phyloP scores from a whole-genome alignment of 805 yeast species.

The Yarrowia osloensis region DNA sequence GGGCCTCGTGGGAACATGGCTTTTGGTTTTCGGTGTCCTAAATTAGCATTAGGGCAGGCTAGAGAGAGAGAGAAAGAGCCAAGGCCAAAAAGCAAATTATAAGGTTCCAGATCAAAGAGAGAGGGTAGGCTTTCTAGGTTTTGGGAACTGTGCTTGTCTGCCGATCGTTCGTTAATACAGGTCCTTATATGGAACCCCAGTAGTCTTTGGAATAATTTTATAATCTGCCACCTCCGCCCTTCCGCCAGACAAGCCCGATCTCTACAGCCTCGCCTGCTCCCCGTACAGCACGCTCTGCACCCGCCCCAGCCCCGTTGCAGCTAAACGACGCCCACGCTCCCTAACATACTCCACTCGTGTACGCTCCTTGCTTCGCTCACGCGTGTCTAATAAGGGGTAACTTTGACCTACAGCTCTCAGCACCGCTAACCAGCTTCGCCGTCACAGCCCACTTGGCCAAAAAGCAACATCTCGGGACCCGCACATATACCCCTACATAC shows the following conservation, averaged over 20 bases:
- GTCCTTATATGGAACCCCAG: slow-evolving; percentile 2
- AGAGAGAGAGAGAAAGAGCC: neutral
- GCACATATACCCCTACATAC: neutral
- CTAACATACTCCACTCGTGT: neutral
- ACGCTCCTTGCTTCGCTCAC: slow-evolving; percentile 24
- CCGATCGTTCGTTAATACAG: slow-evolving; percentile 1
- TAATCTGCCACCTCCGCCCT: neutral
- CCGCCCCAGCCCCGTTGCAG: neutral
- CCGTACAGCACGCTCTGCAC: neutral
- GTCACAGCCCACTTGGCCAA: slow-evolving; percentile 17
- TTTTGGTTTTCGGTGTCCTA: neutral
- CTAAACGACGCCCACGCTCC: neutral
- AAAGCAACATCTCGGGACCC: neutral
- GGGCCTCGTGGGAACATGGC: neutral
- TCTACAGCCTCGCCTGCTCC: neutral
- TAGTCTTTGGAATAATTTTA: neutral
- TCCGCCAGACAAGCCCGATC: neutral
- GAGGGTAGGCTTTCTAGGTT: neutral
- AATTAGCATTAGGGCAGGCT: neutral
- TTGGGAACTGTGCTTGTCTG: slow-evolving; percentile 5
- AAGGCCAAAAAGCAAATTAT: neutral
- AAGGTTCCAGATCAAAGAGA: slow-evolving; percentile 23
- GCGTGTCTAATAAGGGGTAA: slow-evolving; percentile 24
- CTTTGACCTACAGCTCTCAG: neutral
- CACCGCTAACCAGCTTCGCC: neutral